These are phyloP conservation scores for Sugiyamaella japonica DNA, from an alignment of 1,139 yeast genomes.

Conservation along the genomic window DNA sequence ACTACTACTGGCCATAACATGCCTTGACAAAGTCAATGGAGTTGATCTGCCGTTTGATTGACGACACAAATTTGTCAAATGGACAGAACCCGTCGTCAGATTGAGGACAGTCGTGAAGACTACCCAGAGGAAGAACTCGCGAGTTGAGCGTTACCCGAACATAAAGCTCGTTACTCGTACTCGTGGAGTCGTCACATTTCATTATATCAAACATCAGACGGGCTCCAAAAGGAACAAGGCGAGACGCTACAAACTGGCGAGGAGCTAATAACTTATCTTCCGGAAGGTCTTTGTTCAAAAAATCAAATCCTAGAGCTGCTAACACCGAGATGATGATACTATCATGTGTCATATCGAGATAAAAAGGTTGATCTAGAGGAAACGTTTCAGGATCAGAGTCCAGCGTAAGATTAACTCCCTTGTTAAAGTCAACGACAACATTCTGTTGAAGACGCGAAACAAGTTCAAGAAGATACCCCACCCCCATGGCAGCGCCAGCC, in stretches of 20 bases:
- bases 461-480: constrained; percentile 46
- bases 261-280: constrained; percentile 42
- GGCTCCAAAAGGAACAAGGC: constrained; percentile 48
- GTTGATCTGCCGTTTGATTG: constrained; percentile 38
- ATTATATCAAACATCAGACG: constrained; percentile 44
- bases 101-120: constrained; percentile 41
- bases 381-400: constrained; percentile 36
- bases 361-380: constrained; percentile 46
- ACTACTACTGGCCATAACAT: constrained; percentile 36
- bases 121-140: constrained; percentile 43
- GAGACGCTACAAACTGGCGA: constrained; percentile 43
- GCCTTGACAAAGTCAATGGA: constrained; percentile 39
- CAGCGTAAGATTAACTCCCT: constrained; percentile 43
- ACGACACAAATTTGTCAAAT: constrained; percentile 38
- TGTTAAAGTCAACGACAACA: constrained; percentile 32
- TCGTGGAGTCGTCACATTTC: constrained; percentile 38
- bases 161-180: constrained; percentile 23
- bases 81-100: constrained; percentile 42
- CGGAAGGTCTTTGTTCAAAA: constrained; percentile 41
- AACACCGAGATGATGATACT: constrained; percentile 43
- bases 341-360: constrained; percentile 48
- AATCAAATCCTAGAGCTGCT: constrained; percentile 44
- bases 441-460: constrained; percentile 39
- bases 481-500: constrained; percentile 45
- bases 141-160: constrained; percentile 44